A percentile compares a stretch with the other conserved stretches of the same genome.
These are phyloP conservation scores for Colletotrichum limetticola DNA, from an alignment of 2,329 filamentous ascomycete genomes.

Conservation along the genomic window DNA sequence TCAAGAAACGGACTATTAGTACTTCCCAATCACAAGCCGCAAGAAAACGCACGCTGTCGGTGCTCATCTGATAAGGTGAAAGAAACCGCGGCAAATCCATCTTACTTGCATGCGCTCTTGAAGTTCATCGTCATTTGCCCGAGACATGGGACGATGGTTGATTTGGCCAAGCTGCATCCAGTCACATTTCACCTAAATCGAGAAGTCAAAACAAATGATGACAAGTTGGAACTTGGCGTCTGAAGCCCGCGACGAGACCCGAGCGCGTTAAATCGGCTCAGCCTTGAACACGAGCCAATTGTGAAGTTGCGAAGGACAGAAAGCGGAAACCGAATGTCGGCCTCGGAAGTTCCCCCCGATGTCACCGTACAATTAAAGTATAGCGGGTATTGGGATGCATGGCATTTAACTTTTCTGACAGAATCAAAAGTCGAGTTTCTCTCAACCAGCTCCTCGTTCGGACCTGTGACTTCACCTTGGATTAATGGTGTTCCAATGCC, in stretches of 20 bases:
- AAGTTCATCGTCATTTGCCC: not conserved
- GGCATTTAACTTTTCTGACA: not conserved
- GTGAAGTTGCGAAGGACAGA: no score
- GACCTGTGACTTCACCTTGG: not conserved
- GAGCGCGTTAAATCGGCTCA: not conserved
- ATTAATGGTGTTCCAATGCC: constrained; percentile 11
- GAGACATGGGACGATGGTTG: not conserved
- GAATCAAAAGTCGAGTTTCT: not conserved
- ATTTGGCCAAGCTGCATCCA: not conserved
- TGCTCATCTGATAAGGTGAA: not conserved
- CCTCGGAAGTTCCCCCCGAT: not conserved
- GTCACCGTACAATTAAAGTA: constrained; percentile 3
- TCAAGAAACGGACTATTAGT: no score
- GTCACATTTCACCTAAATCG: not conserved
- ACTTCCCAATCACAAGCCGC: no score
- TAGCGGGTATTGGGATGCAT: not conserved
- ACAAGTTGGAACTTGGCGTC: not conserved
- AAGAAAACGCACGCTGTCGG: no score
- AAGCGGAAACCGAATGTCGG: not conserved
- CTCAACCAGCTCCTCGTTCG: not conserved
- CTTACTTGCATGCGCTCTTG: not conserved
- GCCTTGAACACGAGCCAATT: not conserved
- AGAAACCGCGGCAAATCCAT: not conserved
- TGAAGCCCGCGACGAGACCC: not conserved
- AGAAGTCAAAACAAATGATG: not conserved